Evolutionary conservation across 148 eudicot species (phyloP).

Genomic region (Camellia sinensis): DNA sequence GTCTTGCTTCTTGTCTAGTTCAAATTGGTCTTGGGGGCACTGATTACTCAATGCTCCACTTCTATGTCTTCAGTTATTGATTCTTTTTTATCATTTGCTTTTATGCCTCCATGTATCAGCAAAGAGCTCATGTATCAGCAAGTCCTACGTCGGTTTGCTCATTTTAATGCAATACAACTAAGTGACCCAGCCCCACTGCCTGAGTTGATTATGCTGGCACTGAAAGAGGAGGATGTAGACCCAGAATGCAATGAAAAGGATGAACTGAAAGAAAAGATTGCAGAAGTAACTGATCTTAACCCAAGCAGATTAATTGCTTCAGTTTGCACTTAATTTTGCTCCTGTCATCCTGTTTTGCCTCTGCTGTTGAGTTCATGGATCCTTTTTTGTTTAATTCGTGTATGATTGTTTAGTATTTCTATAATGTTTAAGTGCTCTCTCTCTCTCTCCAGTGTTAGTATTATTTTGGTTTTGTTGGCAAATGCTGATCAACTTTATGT

Average conservation of each 20-base stretch:
- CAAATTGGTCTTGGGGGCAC: constrained; percentile 11
- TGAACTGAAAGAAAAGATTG: constrained; percentile 45
- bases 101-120: constrained; percentile 39
- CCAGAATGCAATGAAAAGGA: constrained; percentile 56
- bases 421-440: no score
- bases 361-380: background rate
- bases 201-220: constrained; percentile 64
- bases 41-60: constrained; percentile 9
- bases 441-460: no score
- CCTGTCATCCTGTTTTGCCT: constrained; percentile 3
- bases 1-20: background rate
- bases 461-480: no score
- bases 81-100: constrained; percentile 18
- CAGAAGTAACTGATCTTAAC: background rate
- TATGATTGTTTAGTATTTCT: no score
- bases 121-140: constrained; percentile 99
- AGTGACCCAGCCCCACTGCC: constrained; percentile 81
- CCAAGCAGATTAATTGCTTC: background rate
- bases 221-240: constrained; percentile 77
- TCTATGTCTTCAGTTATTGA: constrained; percentile 5
- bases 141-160: constrained; percentile 86
- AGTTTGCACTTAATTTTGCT: constrained; percentile 8
- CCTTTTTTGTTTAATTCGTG: no score
- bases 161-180: constrained; percentile 91
- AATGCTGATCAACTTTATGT: no score